Conservation (phyloP, 164 flowering plant genomes). For the Magnolia sinica region DNA sequence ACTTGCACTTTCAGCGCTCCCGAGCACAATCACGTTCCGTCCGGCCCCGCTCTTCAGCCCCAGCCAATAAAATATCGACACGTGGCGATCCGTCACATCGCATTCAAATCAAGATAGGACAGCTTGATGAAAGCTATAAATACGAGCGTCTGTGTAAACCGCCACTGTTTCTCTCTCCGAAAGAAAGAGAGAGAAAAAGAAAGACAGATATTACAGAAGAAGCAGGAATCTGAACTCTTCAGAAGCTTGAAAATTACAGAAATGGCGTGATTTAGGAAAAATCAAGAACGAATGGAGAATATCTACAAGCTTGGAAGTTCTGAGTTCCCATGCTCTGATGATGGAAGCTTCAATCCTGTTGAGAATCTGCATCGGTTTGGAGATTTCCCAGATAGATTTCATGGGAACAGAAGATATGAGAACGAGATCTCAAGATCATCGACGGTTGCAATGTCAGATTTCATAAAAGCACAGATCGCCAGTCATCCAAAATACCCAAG, state of each 20-base stretch:
- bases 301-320: slow-evolving; percentile 26
- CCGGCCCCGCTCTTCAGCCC: neutral
- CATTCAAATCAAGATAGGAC: neutral
- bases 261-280: neutral
- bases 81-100: slow-evolving; percentile 14
- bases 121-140: slow-evolving; percentile 3
- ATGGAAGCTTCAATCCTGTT: slow-evolving; percentile 10
- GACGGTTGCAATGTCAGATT: slow-evolving; percentile 19
- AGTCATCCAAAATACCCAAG: slow-evolving; percentile 79
- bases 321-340: slow-evolving; percentile 25
- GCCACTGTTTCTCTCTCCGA: neutral
- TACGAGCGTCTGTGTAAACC: neutral
- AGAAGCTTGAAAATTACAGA: neutral
- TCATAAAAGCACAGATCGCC: slow-evolving; percentile 74
- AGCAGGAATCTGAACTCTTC: neutral
- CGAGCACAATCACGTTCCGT: slow-evolving; percentile 1
- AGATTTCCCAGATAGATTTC: slow-evolving; percentile 14
- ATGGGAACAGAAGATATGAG: slow-evolving; percentile 15
- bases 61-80: slow-evolving; percentile 2
- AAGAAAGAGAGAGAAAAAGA: neutral
- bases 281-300: slow-evolving; percentile 44
- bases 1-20: neutral
- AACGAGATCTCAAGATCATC: slow-evolving; percentile 10
- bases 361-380: slow-evolving; percentile 32
- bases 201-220: neutral